phyloP scores from a whole-genome alignment of 1,139 yeast species.

The Candida sanyaensis region DNA sequence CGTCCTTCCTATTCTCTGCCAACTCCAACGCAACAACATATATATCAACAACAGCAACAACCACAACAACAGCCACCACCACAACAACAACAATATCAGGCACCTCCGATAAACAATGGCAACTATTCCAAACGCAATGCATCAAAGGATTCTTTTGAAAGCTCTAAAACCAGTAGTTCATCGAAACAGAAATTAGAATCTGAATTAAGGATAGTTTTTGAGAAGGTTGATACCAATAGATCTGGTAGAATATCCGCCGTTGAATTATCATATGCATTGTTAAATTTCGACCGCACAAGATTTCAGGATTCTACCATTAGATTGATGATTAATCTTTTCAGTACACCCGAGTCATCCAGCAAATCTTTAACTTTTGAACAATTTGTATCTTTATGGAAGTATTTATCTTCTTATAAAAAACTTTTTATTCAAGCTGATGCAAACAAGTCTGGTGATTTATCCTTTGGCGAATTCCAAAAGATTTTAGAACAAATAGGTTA shows the following conservation, averaged over 20 bases:
- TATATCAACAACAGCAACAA: slow-evolving; percentile 14
- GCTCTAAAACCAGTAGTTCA: slow-evolving; percentile 4
- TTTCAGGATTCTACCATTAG: slow-evolving; percentile 64
- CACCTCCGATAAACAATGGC: slow-evolving; percentile 4
- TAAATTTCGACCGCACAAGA: slow-evolving; percentile 65
- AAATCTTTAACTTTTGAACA: slow-evolving; percentile 55
- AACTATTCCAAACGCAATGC: slow-evolving; percentile 2
- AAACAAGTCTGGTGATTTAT: slow-evolving; percentile 61
- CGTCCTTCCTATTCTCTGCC: slow-evolving; percentile 16
- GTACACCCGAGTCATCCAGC: slow-evolving; percentile 28
- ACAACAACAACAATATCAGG: slow-evolving; percentile 12
- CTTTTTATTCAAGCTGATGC: slow-evolving; percentile 65
- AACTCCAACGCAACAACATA: slow-evolving; percentile 15
- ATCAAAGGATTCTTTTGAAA: slow-evolving; percentile 2
- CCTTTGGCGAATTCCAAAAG: slow-evolving; percentile 66
- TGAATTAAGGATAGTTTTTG: slow-evolving; percentile 56
- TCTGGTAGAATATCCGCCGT: slow-evolving; percentile 59
- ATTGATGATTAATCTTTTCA: slow-evolving; percentile 66
- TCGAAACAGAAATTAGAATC: slow-evolving; percentile 34
- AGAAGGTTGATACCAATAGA: slow-evolving; percentile 53
- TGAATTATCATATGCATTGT: slow-evolving; percentile 63
- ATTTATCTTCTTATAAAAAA: slow-evolving; percentile 70
- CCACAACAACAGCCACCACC: slow-evolving; percentile 5
- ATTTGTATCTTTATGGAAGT: slow-evolving; percentile 72
- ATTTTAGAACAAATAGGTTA: slow-evolving; percentile 75